These are phyloP conservation scores for Xanthoparmelia taractica DNA, from an alignment of 495 filamentous ascomycete species.

Conservation along the genomic window DNA sequence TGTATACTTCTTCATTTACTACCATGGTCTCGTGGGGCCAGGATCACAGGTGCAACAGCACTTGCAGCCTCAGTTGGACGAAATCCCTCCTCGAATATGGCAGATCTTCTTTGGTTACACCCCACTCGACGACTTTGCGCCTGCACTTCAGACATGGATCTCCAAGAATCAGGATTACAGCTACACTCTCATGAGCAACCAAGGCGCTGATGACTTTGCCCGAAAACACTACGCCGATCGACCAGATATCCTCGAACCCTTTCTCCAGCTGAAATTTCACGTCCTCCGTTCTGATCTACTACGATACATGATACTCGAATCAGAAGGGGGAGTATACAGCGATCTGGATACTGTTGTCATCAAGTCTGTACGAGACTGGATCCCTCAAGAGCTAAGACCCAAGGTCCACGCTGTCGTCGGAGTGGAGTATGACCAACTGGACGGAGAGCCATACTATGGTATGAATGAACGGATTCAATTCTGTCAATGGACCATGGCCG, in stretches of 20 bases:
- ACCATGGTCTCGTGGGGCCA: not conserved
- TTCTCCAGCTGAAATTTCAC: slow-evolving; percentile 34
- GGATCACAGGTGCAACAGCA: not conserved
- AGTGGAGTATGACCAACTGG: slow-evolving; percentile 33
- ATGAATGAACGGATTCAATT: slow-evolving; percentile 13
- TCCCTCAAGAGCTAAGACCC: slow-evolving; percentile 40
- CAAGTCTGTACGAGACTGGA: slow-evolving; percentile 41
- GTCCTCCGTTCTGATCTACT: slow-evolving; percentile 49
- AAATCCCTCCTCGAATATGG: slow-evolving; percentile 31
- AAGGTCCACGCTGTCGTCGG: slow-evolving; percentile 35
- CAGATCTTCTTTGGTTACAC: slow-evolving; percentile 30
- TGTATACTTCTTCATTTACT: not conserved
- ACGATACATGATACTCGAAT: slow-evolving; percentile 50
- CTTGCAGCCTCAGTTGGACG: slow-evolving; percentile 2
- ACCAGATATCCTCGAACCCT: slow-evolving; percentile 37
- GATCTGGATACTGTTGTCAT: slow-evolving; percentile 51
- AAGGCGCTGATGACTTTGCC: slow-evolving; percentile 26
- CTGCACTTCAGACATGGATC: slow-evolving; percentile 27
- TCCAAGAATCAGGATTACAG: slow-evolving; percentile 25
- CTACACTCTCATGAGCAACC: slow-evolving; percentile 31
- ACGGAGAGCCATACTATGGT: not conserved
- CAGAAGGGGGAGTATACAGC: slow-evolving; percentile 50
- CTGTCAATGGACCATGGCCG: slow-evolving; percentile 20
- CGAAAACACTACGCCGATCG: slow-evolving; percentile 27
- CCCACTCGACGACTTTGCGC: slow-evolving; percentile 13